Conservation (phyloP, 2,329 filamentous ascomycete genomes). For the Alternaria alternata region DNA sequence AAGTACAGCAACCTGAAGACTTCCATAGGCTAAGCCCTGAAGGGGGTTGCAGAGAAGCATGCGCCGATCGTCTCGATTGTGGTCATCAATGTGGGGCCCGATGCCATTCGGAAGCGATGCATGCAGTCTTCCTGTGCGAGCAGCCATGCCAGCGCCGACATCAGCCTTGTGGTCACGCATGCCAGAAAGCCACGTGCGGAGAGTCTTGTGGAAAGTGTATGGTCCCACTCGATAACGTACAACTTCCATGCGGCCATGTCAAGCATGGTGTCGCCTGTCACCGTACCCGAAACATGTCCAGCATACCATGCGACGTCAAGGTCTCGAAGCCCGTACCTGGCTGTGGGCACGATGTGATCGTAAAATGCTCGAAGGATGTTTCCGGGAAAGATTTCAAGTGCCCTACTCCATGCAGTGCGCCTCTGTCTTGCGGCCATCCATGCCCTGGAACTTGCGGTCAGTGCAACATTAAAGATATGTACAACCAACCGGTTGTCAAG, state of each 20-base stretch:
- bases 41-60: constrained; percentile 40
- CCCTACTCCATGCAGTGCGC: constrained; percentile 54
- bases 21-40: constrained; percentile 40
- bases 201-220: constrained; percentile 38
- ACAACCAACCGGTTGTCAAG: not conserved
- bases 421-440: constrained; percentile 65
- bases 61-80: constrained; percentile 35
- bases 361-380: constrained; percentile 63
- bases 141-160: constrained; percentile 36
- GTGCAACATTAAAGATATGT: constrained; percentile 56
- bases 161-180: constrained; percentile 36
- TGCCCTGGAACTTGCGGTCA: constrained; percentile 60
- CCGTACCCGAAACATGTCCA: constrained; percentile 8
- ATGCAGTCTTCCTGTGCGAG: constrained; percentile 35
- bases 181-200: constrained; percentile 40
- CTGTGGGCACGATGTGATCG: constrained; percentile 63
- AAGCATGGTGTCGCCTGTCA: constrained; percentile 24
- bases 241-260: constrained; percentile 41
- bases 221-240: constrained; percentile 27
- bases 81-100: constrained; percentile 39
- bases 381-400: constrained; percentile 57
- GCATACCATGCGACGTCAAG: constrained; percentile 58
- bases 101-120: constrained; percentile 45
- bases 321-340: constrained; percentile 61
- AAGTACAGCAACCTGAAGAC: constrained; percentile 39